These are phyloP conservation scores for Sisymbrium altissimum DNA, from an alignment of 345 rosid species.

Conservation along the genomic window DNA sequence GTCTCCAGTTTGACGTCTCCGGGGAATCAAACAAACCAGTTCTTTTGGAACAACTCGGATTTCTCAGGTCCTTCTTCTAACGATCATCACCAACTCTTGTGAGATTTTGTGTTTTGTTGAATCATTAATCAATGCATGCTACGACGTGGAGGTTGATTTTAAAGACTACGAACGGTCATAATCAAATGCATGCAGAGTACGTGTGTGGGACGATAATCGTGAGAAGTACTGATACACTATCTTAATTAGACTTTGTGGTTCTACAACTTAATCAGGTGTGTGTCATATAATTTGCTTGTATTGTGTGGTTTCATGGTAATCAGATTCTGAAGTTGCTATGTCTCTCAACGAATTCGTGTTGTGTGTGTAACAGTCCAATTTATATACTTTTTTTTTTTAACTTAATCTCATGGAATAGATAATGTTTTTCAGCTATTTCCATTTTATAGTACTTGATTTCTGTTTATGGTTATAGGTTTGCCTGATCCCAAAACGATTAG, in stretches of 20 bases:
- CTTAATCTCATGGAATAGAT: background rate
- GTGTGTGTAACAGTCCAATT: conserved; percentile 22
- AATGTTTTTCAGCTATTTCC: background rate
- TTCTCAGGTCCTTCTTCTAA: conserved; percentile 30
- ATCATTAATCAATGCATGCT: background rate
- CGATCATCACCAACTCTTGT: conserved; percentile 29
- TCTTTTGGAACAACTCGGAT: conserved; percentile 33
- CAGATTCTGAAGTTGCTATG: conserved; percentile 14
- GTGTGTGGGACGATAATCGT: background rate
- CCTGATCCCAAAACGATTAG: background rate
- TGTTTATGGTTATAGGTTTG: background rate
- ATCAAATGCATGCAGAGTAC: conserved; percentile 18
- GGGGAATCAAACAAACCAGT: conserved; percentile 40
- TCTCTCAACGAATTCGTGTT: background rate
- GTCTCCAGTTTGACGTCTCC: conserved; percentile 23
- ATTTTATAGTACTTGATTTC: background rate
- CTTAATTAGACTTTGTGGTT: conserved; percentile 6
- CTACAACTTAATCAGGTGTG: conserved; percentile 6
- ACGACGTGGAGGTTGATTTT: conserved; percentile 11
- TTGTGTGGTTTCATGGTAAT: conserved; percentile 24
- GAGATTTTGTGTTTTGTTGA: conserved; percentile 17
- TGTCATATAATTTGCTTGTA: conserved; percentile 12
- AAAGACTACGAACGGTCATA: conserved; percentile 18
- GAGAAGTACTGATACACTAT: conserved; percentile 12
- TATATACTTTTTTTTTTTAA: no score